These are phyloP conservation scores for Eimeria maxima DNA, from an alignment of 169 alveolate genomes.

Conservation along the genomic window DNA sequence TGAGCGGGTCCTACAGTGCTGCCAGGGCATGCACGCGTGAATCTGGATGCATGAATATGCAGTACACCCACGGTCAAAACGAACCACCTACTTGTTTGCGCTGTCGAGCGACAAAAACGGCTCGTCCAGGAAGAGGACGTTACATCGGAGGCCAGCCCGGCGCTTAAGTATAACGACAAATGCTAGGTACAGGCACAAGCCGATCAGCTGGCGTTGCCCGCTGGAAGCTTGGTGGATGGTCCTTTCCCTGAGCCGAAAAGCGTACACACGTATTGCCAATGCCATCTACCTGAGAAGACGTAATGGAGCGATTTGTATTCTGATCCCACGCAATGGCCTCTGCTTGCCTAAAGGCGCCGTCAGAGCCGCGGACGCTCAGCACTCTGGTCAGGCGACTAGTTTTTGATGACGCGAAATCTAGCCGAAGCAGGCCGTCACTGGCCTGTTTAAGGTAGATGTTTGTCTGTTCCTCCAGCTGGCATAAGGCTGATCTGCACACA, in stretches of 20 bases:
- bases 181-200: constrained; percentile 67
- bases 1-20: not conserved
- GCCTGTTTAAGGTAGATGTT: constrained; percentile 51
- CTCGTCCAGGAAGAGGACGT: constrained; percentile 51
- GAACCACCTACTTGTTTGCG: constrained; percentile 37
- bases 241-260: constrained; percentile 51
- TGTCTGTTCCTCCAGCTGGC: constrained; percentile 63
- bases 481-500: constrained; percentile 55
- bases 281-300: not conserved
- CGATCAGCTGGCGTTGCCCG: constrained; percentile 73
- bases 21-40: not conserved
- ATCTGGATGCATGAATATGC: not conserved
- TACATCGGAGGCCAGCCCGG: constrained; percentile 73
- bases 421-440: constrained; percentile 74
- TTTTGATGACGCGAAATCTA: constrained; percentile 64
- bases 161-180: constrained; percentile 61
- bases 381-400: constrained; percentile 57
- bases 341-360: constrained; percentile 78
- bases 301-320: not conserved
- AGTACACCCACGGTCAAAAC: not conserved
- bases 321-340: not conserved
- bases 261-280: not conserved
- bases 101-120: constrained; percentile 62
- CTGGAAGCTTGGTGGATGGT: constrained; percentile 72
- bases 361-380: constrained; percentile 71